Evolutionary conservation across 805 yeast species (phyloP), one percentile per base, ranked within the genome.

Genomic region (Metschnikowia colocasiae): DNA sequence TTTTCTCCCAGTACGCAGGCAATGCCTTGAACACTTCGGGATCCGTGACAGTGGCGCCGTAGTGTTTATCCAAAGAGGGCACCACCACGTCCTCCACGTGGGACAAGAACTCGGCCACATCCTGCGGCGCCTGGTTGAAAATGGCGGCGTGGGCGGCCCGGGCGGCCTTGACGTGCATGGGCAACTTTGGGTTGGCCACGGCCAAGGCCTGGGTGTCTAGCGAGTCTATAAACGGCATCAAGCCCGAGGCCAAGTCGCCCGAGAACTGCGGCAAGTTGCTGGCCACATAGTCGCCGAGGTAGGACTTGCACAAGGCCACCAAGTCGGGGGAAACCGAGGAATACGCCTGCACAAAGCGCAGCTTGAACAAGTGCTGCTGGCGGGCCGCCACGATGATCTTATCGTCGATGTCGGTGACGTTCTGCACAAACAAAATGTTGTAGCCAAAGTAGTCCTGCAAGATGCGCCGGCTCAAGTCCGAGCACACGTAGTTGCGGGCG

Each of bases 361-460:
- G 68, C 33, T 84, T 85, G 60, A 86, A 91, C 29, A 94, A 70
- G 64, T 83, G 83, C 58, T 81, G 83, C 62, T 94, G 97, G 65
- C 99, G 83, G 3, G 97, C 98, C 50, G 97, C 85, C 36, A 94
- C 70, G 59, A 94, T 94, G 67, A 94, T 94, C 68, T 94, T 94
- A 67, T 94, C 99, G 66, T 94, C 99, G 51, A 94, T 90, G 66
- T 94, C 99, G n/a, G 99, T 94, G 49, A 94, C 97, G 63, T 94
- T 94, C 71, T 94, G 99, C 38, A 94, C 90, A 68, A 91, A 94
- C 40, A 75, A 77, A 37, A 94, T 80, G 56, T 88, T 82, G 68
- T 88, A 94, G 18, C 96, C 95, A 67, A 94, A 94, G 67, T 89
- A 92, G 65, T 92, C 88, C 65, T 85, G 89, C 54, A 94, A 64